Conservation (phyloP, 1,284 basidiomycete genomes). For the Thelephora terrestris region DNA sequence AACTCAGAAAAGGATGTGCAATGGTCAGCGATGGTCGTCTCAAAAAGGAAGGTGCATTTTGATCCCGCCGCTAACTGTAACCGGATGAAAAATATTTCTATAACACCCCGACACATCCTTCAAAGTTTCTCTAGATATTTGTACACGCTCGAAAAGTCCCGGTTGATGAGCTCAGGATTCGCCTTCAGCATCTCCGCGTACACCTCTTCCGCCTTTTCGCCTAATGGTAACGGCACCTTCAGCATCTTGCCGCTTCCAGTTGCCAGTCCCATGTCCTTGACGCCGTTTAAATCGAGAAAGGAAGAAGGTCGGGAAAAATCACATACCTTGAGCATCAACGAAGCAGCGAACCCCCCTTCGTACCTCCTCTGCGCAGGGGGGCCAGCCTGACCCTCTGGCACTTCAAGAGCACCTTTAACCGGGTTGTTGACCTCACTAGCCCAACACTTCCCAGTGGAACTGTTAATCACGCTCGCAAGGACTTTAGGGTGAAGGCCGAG, state of each 20-base stretch:
- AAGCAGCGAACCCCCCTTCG: constrained; percentile 78
- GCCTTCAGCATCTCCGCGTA: constrained; percentile 46
- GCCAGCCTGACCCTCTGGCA: constrained; percentile 46
- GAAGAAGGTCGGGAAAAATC: background rate
- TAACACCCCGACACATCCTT: too few species aligned
- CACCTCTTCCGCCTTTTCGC: constrained; percentile 47
- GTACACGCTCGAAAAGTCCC: constrained; percentile 79
- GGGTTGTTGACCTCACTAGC: constrained; percentile 82
- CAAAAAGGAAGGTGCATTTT: background rate
- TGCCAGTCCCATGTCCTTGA: constrained; percentile 74
- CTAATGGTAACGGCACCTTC: constrained; percentile 45
- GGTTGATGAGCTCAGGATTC: constrained; percentile 47
- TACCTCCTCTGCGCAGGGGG: constrained; percentile 80
- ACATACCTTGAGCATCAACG: constrained; percentile 72
- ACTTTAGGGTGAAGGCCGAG: constrained; percentile 68
- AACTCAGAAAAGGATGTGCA: background rate
- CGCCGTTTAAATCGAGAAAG: constrained; percentile 1
- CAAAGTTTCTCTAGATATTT: constrained; percentile 33
- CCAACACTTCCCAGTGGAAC: constrained; percentile 80
- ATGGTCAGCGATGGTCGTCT: background rate
- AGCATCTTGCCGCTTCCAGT: constrained; percentile 24
- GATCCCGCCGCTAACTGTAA: background rate
- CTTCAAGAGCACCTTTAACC: constrained; percentile 48
- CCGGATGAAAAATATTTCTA: background rate
- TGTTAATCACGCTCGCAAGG: constrained; percentile 75